These are phyloP conservation scores for Phycomyces nitens DNA, from an alignment of 192 early-diverging fungal species.

Conservation along the genomic window DNA sequence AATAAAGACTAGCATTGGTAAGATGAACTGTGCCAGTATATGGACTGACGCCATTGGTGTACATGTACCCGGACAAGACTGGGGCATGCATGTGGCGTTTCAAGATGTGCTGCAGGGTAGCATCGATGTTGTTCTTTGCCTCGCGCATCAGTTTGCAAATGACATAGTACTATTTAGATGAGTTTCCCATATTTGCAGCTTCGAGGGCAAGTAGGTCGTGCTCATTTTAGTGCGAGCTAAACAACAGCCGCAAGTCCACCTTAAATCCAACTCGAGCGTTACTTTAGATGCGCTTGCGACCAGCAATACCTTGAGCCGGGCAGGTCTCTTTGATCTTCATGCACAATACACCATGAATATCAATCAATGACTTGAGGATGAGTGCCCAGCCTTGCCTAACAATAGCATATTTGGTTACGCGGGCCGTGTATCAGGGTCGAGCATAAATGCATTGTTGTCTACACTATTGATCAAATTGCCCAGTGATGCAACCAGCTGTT, in stretches of 20 bases:
- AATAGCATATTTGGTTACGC: not conserved
- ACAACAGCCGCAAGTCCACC: not conserved
- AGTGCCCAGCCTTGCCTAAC: not conserved
- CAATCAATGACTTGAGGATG: not conserved
- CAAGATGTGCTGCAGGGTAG: not conserved
- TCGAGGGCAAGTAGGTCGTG: not conserved
- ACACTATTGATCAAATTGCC: not conserved
- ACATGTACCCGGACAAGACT: not conserved
- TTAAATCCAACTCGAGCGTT: not conserved
- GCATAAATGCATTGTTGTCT: not conserved
- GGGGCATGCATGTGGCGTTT: not conserved
- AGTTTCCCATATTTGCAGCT: not conserved
- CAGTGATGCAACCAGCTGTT: not conserved
- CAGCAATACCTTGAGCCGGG: not conserved
- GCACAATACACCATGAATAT: not conserved
- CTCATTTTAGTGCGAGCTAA: not conserved
- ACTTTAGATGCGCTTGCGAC: not conserved
- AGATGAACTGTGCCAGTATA: not conserved
- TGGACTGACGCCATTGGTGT: not conserved
- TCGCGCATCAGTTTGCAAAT: not conserved
- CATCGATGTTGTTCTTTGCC: not conserved
- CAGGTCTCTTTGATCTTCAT: not conserved
- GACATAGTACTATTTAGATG: not conserved
- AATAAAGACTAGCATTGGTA: not conserved
- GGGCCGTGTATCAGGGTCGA: not conserved